phyloP scores from a whole-genome alignment of 176 grass and related monocot genomes.

The Oryza longistaminata region DNA sequence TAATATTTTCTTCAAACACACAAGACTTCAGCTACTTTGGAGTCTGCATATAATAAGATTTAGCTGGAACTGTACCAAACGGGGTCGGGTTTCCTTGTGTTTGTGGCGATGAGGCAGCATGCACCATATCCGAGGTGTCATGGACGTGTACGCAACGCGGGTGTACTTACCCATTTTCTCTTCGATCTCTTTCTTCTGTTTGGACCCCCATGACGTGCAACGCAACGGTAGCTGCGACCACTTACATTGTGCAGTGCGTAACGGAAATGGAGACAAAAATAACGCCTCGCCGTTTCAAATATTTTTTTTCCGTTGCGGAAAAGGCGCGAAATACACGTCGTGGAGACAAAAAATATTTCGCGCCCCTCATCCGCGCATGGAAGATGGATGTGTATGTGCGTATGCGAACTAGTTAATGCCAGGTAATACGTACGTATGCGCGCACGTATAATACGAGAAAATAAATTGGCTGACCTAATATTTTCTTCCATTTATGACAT shows the following conservation, averaged over 20 bases:
- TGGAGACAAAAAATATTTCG: background rate
- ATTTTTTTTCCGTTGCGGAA: background rate
- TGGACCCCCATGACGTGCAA: background rate
- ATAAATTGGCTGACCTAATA: too few relatives aligned
- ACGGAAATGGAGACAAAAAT: background rate
- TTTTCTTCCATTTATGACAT: too few relatives aligned
- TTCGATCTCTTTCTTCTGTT: background rate
- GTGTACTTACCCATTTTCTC: background rate
- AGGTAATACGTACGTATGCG: too few relatives aligned
- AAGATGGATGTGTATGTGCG: background rate
- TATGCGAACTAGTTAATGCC: background rate
- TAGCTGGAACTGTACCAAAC: too few relatives aligned
- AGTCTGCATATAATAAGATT: too few relatives aligned
- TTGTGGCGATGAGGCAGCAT: too few relatives aligned
- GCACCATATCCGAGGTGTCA: background rate
- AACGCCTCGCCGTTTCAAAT: background rate
- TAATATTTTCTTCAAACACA: too few relatives aligned
- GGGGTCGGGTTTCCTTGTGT: too few relatives aligned
- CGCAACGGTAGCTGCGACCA: background rate
- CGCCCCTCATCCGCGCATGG: background rate
- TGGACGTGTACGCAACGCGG: background rate
- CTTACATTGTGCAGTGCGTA: background rate
- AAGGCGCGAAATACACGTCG: background rate
- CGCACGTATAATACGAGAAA: too few relatives aligned
- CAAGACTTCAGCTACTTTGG: too few relatives aligned